Evolutionary conservation across 106 monocot species (phyloP).

Genomic region (Alisma plantagoaquatica): DNA sequence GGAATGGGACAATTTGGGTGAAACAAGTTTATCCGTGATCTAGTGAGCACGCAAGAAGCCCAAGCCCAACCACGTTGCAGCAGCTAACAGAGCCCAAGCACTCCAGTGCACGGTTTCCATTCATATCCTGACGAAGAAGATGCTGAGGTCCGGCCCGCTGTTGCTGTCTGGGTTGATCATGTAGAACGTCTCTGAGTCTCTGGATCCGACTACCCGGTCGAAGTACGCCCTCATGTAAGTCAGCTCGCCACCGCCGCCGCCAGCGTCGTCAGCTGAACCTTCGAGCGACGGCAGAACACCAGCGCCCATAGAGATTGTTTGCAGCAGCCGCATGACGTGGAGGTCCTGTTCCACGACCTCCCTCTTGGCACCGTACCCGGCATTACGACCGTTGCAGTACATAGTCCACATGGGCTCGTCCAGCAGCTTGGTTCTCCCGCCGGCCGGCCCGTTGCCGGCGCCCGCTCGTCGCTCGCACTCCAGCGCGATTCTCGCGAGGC

Average conservation of each 20-base stretch:
- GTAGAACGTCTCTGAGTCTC: slow-evolving; percentile 90
- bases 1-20: too few relatives aligned
- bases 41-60: too few relatives aligned
- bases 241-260: slow-evolving; percentile 59
- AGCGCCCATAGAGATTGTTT: slow-evolving; percentile 80
- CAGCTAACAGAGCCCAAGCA: too few relatives aligned
- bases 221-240: slow-evolving; percentile 82
- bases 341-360: slow-evolving; percentile 48
- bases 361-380: slow-evolving; percentile 51
- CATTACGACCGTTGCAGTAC: slow-evolving; percentile 48
- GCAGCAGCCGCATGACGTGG: slow-evolving; percentile 57
- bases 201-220: slow-evolving; percentile 62
- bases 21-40: too few relatives aligned
- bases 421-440: slow-evolving; percentile 36
- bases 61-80: too few relatives aligned
- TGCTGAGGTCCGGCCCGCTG: slow-evolving; percentile 69
- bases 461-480: slow-evolving; percentile 76
- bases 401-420: slow-evolving; percentile 70
- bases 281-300: slow-evolving; percentile 69
- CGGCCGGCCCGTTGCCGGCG: too few relatives aligned
- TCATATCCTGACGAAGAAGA: slow-evolving; percentile 86
- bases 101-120: too few relatives aligned
- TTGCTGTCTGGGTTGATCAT: slow-evolving; percentile 79
- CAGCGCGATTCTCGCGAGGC: slow-evolving; percentile 59
- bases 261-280: slow-evolving; percentile 10